These are phyloP conservation scores for Pseudoscleropodium purum DNA, from an alignment of 225 moss, liverwort and hornwort genomes.

Conservation along the genomic window DNA sequence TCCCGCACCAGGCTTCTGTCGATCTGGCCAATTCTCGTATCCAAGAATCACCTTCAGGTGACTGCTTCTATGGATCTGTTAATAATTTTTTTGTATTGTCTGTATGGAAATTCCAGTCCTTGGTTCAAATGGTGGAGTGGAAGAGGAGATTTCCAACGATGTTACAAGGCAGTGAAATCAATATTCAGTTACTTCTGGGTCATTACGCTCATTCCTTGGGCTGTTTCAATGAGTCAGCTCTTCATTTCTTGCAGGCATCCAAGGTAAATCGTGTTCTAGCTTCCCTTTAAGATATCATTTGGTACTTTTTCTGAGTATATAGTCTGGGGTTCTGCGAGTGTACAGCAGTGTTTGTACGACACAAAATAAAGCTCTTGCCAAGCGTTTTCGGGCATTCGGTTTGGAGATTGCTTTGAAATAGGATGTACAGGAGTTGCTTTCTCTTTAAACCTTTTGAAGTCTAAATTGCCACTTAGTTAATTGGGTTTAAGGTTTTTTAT, in stretches of 20 bases:
- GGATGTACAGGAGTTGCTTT: background rate
- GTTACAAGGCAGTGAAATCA: conserved; percentile 68
- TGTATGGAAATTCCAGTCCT: conserved; percentile 31
- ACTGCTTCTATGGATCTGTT: background rate
- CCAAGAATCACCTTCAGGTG: background rate
- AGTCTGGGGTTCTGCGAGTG: background rate
- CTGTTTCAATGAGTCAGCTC: conserved; percentile 66
- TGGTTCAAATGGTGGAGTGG: conserved; percentile 75
- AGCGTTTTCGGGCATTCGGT: background rate
- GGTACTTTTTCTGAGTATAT: background rate
- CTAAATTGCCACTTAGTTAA: background rate
- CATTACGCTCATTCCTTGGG: conserved; percentile 88
- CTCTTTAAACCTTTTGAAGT: background rate
- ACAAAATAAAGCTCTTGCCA: background rate
- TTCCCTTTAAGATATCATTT: background rate
- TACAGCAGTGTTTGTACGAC: background rate
- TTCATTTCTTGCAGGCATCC: conserved; percentile 68
- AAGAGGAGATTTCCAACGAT: conserved; percentile 71
- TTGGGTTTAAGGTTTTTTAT: background rate
- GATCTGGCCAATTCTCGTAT: background rate
- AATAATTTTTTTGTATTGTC: conserved; percentile 1
- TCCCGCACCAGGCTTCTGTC: background rate
- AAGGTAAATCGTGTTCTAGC: conserved; percentile 33
- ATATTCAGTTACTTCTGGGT: conserved; percentile 80
- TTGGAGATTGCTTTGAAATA: background rate